Conservation (phyloP, 2,329 filamentous ascomycete species). For the Fonsecaea monophora region DNA sequence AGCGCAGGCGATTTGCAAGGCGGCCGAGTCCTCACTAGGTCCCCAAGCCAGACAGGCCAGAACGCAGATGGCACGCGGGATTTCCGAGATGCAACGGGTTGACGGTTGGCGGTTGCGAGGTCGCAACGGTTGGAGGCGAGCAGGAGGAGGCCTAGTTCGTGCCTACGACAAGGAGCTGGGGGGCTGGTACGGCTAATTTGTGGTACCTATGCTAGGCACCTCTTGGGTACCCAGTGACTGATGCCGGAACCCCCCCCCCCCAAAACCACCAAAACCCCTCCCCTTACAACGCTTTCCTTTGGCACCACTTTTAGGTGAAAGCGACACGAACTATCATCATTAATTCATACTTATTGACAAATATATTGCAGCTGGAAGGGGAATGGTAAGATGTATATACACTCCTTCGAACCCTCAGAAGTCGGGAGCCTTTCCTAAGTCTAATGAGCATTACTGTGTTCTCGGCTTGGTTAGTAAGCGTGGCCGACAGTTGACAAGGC, state of each 20-base stretch:
- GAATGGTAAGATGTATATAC: too few relatives aligned
- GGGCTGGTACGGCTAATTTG: not conserved
- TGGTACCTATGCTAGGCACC: not conserved
- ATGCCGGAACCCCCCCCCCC: too few relatives aligned
- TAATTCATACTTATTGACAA: too few relatives aligned
- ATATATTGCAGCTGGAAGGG: too few relatives aligned
- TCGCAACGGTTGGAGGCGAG: slow-evolving; percentile 2
- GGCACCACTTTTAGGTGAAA: not conserved
- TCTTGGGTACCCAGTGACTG: too few relatives aligned
- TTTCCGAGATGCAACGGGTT: not conserved
- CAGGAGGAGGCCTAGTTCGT: not conserved
- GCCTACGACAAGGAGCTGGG: not conserved
- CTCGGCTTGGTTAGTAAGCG: not conserved
- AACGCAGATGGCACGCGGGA: not conserved
- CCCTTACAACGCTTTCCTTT: not conserved
- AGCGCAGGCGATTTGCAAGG: slow-evolving; percentile 1
- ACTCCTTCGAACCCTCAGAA: too few relatives aligned
- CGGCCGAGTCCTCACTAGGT: not conserved
- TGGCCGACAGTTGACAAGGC: not conserved
- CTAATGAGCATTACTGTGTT: not conserved
- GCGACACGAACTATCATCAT: too few relatives aligned
- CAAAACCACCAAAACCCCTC: too few relatives aligned
- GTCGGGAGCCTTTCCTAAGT: not conserved
- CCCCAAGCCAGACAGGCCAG: not conserved
- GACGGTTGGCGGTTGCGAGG: not conserved